Evolutionary conservation across 345 rosid genomes (phyloP), one percentile per base, ranked within the genome.

Genomic region (Moringa oleifera): DNA sequence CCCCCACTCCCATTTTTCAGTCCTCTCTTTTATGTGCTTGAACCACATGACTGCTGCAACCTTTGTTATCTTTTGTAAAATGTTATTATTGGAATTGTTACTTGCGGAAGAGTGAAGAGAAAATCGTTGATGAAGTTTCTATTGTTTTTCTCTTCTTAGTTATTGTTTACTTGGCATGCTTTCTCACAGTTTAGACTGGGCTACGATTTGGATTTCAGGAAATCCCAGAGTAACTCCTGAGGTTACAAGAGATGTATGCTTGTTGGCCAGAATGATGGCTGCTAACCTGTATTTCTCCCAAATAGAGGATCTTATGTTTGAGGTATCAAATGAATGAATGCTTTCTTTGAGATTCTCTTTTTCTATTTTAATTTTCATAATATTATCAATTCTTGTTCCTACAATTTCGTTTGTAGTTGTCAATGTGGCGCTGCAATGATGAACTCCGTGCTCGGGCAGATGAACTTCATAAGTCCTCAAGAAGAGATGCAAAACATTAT

Each of bases 201-300:
- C 51, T 66, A 22, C 68, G 24, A 21, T 71, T 0, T 67, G 64
- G 6, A 55, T 55, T 73, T 51, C 80, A 91, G 98, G 98, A 53
- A 94, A 94, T 66, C 99, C 99, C 18, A 78, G 99, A 76, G 99
- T 94, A 58, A 94, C 99, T 61, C 96, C 99, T 67, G 99, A 94
- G 65, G 99, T 94, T 63, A 94, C 97, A 20, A 88, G 99, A 79
- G 99, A 94, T 75, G 99, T 94, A 65, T 94, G 99, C 81, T 79
- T 94, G 70, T 57, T 94, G 68, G 97, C 99, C 68, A 82, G 97
- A 81, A 86, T 94, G 99, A 94, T 94, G 99, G 99, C 97, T 52
- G 88, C 97, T 57, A 94, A 90, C 72, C 64, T 94, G 79, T 90
- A 94, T 68, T 94, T 77, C 55, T 88, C 92, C 51, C 93, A 94